Conservation (phyloP, 805 yeast species). For the Schwanniomyces polymorphus region DNA sequence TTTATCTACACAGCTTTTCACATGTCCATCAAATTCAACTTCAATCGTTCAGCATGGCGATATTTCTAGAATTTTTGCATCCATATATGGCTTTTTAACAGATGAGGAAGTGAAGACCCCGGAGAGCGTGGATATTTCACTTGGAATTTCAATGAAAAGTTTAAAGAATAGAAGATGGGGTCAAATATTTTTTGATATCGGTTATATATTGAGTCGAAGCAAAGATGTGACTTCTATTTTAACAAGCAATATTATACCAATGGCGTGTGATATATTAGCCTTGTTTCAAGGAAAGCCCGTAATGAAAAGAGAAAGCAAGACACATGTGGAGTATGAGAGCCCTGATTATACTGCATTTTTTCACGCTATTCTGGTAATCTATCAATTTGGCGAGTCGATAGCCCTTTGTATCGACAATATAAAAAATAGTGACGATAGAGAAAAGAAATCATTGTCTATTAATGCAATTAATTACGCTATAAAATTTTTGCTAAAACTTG, state of each 20-base stretch:
- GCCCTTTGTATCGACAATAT: slow-evolving; percentile 43
- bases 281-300: slow-evolving; percentile 80
- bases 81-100: slow-evolving; percentile 64
- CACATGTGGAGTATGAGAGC: slow-evolving; percentile 89
- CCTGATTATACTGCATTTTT: slow-evolving; percentile 77
- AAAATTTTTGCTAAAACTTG: slow-evolving; percentile 27
- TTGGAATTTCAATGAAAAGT: slow-evolving; percentile 40
- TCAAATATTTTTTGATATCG: slow-evolving; percentile 75
- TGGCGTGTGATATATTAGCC: slow-evolving; percentile 62
- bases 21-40: slow-evolving; percentile 80
- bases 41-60: slow-evolving; percentile 65
- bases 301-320: slow-evolving; percentile 67
- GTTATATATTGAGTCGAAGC: slow-evolving; percentile 73
- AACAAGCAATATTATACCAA: slow-evolving; percentile 49
- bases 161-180: slow-evolving; percentile 74
- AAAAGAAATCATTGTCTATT: slow-evolving; percentile 14
- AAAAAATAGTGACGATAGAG: slow-evolving; percentile 10
- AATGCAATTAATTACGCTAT: slow-evolving; percentile 32
- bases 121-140: slow-evolving; percentile 36
- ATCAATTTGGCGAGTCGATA: slow-evolving; percentile 58
- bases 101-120: slow-evolving; percentile 49
- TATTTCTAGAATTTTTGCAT: slow-evolving; percentile 57
- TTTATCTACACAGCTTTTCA: slow-evolving; percentile 81
- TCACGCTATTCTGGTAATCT: slow-evolving; percentile 65
- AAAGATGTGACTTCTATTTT: slow-evolving; percentile 50